phyloP scores from a whole-genome alignment of 2,329 filamentous ascomycete genomes.

The Celoporthe dispersa region DNA sequence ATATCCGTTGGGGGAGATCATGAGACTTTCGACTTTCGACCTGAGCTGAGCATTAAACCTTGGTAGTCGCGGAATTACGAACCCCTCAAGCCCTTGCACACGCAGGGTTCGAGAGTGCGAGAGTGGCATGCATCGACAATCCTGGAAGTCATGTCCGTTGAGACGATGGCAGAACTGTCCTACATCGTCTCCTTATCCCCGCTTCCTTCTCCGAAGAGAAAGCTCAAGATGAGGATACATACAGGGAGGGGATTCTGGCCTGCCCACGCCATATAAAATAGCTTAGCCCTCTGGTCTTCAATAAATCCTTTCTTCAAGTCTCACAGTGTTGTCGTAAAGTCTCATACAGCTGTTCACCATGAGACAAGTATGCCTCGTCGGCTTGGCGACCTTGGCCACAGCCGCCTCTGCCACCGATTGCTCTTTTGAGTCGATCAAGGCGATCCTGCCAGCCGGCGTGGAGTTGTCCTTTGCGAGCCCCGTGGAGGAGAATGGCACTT shows the following conservation, averaged over 20 bases:
- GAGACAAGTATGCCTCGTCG: neutral
- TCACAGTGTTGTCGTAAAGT: neutral
- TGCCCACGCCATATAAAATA: neutral
- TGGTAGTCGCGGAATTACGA: neutral
- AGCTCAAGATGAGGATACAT: neutral
- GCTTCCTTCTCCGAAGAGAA: neutral
- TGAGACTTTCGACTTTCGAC: neutral
- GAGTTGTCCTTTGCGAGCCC: neutral
- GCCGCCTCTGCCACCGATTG: neutral
- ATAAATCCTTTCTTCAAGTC: neutral
- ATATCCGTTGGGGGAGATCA: neutral
- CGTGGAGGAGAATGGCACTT: neutral
- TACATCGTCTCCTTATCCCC: neutral
- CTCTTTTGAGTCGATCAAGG: neutral
- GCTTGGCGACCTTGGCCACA: neutral
- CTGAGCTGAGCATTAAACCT: neutral
- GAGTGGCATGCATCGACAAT: neutral
- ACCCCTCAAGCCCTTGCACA: neutral
- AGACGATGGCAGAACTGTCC: neutral
- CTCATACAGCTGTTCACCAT: neutral
- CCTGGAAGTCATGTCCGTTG: neutral
- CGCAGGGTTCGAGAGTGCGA: too few relatives aligned
- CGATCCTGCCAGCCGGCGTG: neutral
- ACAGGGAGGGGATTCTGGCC: neutral
- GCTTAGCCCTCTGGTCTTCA: neutral